Base-by-base conservation (phyloP, 306 rosid genomes). In the Lathyrus oleraceus region DNA sequence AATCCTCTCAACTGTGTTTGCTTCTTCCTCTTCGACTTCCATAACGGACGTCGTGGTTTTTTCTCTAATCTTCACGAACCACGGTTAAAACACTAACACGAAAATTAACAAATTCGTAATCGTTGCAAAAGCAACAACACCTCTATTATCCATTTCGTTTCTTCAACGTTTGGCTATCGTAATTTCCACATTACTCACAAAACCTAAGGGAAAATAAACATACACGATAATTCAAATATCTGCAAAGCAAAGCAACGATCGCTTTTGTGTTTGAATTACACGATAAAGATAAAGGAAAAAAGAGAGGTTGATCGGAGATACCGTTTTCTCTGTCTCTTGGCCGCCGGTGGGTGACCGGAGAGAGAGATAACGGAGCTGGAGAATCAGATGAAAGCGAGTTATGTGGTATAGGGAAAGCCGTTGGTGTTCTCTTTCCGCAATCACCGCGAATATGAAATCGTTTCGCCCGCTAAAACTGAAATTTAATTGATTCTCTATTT, bases 1-100 rank as follows among this genome's bases (percentile, higher is more conserved):
- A 39, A 94, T 83, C 8, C 67, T 88, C 87, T 93, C 97, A 53
- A 56, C 52, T 3, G 19, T 3, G 25, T 64, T 69, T 20, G 76
- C 79, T 12, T 28, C 72, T 53, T 77, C 85, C 70, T 71, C 78
- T 10, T 39, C 20, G 36, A 8, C 36, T 20, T 32, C 65, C 7
- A 6, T 56, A 76, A 63, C 79, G 14, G 66, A 35, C 14, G 32
- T 23, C 32, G 10, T 28, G n/a, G 49, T 30, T 23, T 73, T 30
- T 17, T 73, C 65, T 47, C 58, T 61, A 40, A 59, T 59, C 48
- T 30, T 53, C 70, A 71, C 20, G 51, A 48, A 12, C 13, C 7
- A 35, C 25, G 20, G 32, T 57, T 4, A 57, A 17, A 57, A 52
- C 44, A 8, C 58, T 23, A 5, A 64, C 52, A 76, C 70, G 48